Base-by-base conservation (phyloP, 495 filamentous ascomycete species). In the Usnea hakonensis region DNA sequence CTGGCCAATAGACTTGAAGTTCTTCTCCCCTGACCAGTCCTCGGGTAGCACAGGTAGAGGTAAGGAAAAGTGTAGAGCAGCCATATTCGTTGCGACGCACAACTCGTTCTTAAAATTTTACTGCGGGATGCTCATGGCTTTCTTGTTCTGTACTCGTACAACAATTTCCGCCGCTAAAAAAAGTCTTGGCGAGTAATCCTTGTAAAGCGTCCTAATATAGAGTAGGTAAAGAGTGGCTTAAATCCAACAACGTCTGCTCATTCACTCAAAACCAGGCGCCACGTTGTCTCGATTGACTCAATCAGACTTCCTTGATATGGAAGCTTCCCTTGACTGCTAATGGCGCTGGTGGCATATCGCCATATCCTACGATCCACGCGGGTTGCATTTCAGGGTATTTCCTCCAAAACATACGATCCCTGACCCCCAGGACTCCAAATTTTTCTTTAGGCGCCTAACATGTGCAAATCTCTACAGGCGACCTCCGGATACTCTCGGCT, bases 21-120 rank as follows among this genome's bases (percentile, higher is more conserved):
- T 88, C 74, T 91, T 93, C 66, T 96, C 91, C 44, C 85, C 89
- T 48, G 82, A 73, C 94, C 94, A 97, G 66, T 86, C 90, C 68
- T 83, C 80, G 43, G 91, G 85, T 61, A 97, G 81, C 65, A 83
- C 68, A 26, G 93, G 93, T 23, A 97, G 82, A 16, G 89, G 79
- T 56, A 85, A 73, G 63, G 75, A 73, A 62, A 75, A 69, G 61
- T 80, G 73, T 19, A 71, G 71, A 62, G 76, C 61, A 65, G 79
- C 73, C 81, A 83, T 83, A 68, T 64, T 76, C 19, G 28, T 16
- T 8, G n/a, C 17, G 17, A 13, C 52, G 23, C 16, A 37, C 17
- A 14, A 19, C 36, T 28, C 7, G 32, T 28, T 10, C n/a, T 8
- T 36, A 35, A 23, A 13, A 37, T 11, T 36, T 14, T 32, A 56